These are phyloP conservation scores for Chlorociboria aeruginascens DNA, from an alignment of 495 filamentous ascomycete genomes.

Conservation along the genomic window DNA sequence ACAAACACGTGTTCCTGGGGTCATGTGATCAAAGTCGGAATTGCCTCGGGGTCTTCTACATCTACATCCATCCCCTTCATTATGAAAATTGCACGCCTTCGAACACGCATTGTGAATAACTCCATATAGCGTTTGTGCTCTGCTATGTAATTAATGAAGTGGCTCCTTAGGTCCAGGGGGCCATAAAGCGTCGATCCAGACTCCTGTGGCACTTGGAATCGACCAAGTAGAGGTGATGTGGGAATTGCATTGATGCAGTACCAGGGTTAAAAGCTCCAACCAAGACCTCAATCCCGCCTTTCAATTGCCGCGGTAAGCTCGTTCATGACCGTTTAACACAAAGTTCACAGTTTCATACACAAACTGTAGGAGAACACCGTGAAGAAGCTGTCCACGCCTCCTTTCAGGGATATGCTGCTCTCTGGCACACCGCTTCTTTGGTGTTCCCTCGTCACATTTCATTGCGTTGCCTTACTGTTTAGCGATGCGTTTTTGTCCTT, in stretches of 20 bases:
- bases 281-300: neutral
- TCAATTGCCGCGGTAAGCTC: neutral
- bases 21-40: too few species aligned
- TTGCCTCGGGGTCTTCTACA: too few species aligned
- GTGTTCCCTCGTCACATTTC: slow-evolving; percentile 9
- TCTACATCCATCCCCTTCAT: too few species aligned
- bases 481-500: neutral
- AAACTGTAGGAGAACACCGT: slow-evolving; percentile 7
- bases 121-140: too few species aligned
- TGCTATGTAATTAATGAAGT: too few species aligned
- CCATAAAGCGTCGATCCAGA: too few species aligned
- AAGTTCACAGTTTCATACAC: neutral
- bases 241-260: slow-evolving; percentile 10
- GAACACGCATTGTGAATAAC: too few species aligned
- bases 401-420: neutral
- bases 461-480: neutral
- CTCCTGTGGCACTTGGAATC: too few species aligned
- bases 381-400: slow-evolving; percentile 1
- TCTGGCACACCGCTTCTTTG: slow-evolving; percentile 9
- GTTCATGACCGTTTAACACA: slow-evolving; percentile 9
- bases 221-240: slow-evolving; percentile 6
- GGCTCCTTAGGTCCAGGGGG: too few species aligned
- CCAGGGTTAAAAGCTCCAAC: slow-evolving; percentile 2
- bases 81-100: too few species aligned
- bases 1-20: too few species aligned